Evolutionary conservation across 139 green algal species (phyloP).

Genomic region (Chlorella sp.): DNA sequence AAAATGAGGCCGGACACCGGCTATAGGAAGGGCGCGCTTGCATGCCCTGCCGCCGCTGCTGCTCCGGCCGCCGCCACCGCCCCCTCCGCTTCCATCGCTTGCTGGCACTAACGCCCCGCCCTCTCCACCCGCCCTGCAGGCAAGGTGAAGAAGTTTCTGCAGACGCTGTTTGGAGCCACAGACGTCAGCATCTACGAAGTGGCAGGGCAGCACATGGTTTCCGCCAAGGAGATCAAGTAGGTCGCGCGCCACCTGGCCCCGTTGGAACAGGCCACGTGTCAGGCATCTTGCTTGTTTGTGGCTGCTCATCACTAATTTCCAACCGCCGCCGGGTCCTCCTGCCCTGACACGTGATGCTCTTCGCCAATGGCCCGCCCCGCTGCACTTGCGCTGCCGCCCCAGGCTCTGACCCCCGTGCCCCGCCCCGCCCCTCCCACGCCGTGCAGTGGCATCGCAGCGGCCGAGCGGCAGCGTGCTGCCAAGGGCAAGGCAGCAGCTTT

Average conservation of each 20-base stretch:
- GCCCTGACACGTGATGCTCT: too few relatives aligned
- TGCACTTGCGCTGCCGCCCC: background rate
- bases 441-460: conserved; percentile 1
- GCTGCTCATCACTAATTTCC: too few relatives aligned
- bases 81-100: too few relatives aligned
- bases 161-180: background rate
- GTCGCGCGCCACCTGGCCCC: background rate
- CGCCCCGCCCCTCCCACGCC: too few relatives aligned
- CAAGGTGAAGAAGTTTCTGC: conserved; percentile 4
- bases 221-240: background rate
- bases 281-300: background rate
- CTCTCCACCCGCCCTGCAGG: background rate
- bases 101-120: background rate
- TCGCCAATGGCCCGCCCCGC: too few relatives aligned
- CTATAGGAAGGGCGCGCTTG: background rate
- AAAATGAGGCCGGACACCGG: too few relatives aligned
- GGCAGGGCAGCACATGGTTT: background rate
- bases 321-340: too few relatives aligned
- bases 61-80: background rate
- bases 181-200: background rate
- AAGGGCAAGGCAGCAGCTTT: conserved; percentile 15
- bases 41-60: background rate
- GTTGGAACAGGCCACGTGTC: too few relatives aligned
- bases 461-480: background rate
- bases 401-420: too few relatives aligned